Conservation (phyloP, 345 rosid species). For the Hibiscus tridactylites region DNA sequence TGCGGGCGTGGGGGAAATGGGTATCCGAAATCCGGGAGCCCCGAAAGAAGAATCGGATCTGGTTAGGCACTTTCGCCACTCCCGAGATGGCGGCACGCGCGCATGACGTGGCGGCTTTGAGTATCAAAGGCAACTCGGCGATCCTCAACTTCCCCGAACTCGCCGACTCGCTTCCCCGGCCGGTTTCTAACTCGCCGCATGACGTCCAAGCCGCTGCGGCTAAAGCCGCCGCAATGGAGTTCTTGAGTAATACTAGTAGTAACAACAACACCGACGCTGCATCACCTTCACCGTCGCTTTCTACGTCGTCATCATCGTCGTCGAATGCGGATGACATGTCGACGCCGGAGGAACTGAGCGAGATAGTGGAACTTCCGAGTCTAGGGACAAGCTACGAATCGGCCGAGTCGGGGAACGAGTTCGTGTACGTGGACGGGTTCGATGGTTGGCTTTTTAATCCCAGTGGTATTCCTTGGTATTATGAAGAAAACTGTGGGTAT, state of each 20-base stretch:
- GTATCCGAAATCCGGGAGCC: slow-evolving; percentile 68
- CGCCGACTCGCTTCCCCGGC: slow-evolving; percentile 36
- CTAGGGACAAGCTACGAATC: slow-evolving; percentile 44
- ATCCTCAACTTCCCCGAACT: slow-evolving; percentile 51
- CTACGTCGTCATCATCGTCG: slow-evolving; percentile 19
- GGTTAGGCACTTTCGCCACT: slow-evolving; percentile 57
- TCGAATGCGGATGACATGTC: slow-evolving; percentile 31
- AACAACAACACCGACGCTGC: background rate
- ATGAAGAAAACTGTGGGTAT: slow-evolving; percentile 27
- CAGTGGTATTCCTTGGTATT: slow-evolving; percentile 31
- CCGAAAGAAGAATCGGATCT: slow-evolving; percentile 53
- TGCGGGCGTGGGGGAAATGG: slow-evolving; percentile 63
- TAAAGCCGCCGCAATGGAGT: slow-evolving; percentile 44
- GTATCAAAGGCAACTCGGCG: slow-evolving; percentile 44
- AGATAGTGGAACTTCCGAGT: slow-evolving; percentile 78
- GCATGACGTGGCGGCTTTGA: slow-evolving; percentile 50
- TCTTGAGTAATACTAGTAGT: background rate
- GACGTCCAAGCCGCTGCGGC: slow-evolving; percentile 53
- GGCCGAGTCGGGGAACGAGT: slow-evolving; percentile 43
- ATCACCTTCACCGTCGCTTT: background rate
- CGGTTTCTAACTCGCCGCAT: slow-evolving; percentile 32
- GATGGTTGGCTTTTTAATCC: slow-evolving; percentile 31
- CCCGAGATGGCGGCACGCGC: slow-evolving; percentile 70
- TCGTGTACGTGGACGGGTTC: slow-evolving; percentile 46
- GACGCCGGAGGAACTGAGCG: slow-evolving; percentile 63